Percentiles rank a stretch among this genome's conserved stretches.
These are phyloP conservation scores for Dipodascus geniculatus DNA, from an alignment of 805 yeast genomes.

Conservation along the genomic window DNA sequence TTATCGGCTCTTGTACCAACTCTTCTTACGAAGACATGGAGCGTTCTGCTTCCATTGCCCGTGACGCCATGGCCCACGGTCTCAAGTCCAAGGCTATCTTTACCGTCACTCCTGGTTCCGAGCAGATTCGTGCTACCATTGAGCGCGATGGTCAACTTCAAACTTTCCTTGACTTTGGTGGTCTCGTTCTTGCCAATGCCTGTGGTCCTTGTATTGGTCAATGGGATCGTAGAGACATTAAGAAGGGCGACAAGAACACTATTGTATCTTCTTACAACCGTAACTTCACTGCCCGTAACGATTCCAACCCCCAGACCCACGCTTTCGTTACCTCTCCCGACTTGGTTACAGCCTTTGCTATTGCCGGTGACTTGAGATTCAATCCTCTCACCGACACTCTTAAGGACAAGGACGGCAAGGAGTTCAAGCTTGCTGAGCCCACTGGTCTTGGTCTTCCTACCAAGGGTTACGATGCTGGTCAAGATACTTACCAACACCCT, in stretches of 20 bases:
- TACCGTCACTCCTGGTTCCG: constrained; percentile 96
- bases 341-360: constrained; percentile 88
- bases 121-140: constrained; percentile 96
- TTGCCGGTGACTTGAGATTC: constrained; percentile 92
- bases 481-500: constrained; percentile 93
- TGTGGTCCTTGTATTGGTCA: constrained; percentile 99
- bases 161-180: constrained; percentile 85
- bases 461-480: constrained; percentile 86
- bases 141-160: constrained; percentile 90
- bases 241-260: constrained; percentile 92
- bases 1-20: constrained; percentile 97
- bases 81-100: constrained; percentile 83
- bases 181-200: constrained; percentile 90
- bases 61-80: constrained; percentile 85
- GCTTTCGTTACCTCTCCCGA: constrained; percentile 97
- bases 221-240: constrained; percentile 92
- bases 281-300: constrained; percentile 96
- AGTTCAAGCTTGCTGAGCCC: constrained; percentile 82
- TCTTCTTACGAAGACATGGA: constrained; percentile 98
- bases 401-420: constrained; percentile 79
- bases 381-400: constrained; percentile 90
- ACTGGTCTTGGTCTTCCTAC: constrained; percentile 82
- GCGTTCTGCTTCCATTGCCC: constrained; percentile 85
- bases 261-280: constrained; percentile 96
- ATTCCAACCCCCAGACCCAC: constrained; percentile 95